Conservation (phyloP, 306 rosid genomes). For the Acacia acuminata region DNA sequence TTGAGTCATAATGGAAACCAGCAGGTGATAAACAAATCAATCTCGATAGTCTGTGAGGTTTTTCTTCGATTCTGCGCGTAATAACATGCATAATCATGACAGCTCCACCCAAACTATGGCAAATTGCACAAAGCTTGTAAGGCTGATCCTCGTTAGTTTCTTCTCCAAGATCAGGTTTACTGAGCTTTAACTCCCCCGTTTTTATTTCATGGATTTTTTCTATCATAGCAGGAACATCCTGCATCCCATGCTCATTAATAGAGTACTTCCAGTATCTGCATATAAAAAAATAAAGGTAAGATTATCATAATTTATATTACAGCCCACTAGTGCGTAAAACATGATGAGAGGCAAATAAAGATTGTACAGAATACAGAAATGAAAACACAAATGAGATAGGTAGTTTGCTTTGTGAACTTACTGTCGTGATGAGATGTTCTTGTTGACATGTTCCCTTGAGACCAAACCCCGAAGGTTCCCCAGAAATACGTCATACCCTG, state of each 20-base stretch:
- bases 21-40: constrained; percentile 73
- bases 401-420: constrained; percentile 39
- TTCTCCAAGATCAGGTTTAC: constrained; percentile 52
- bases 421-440: constrained; percentile 68
- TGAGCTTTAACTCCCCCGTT: constrained; percentile 59
- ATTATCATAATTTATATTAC: background rate
- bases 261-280: constrained; percentile 79
- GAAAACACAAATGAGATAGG: background rate
- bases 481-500: constrained; percentile 86
- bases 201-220: constrained; percentile 72
- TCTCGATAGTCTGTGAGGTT: constrained; percentile 72
- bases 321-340: background rate
- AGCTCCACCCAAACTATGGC: constrained; percentile 82
- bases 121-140: constrained; percentile 68
- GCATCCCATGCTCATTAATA: constrained; percentile 69
- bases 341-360: background rate
- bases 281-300: background rate
- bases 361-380: constrained; percentile 6
- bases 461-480: constrained; percentile 86
- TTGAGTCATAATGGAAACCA: constrained; percentile 66
- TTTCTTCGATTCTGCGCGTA: constrained; percentile 54
- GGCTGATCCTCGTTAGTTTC: constrained; percentile 54
- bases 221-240: constrained; percentile 72
- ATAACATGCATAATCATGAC: constrained; percentile 64
- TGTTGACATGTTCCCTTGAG: constrained; percentile 82